Conservation (phyloP, 2,329 filamentous ascomycete species). For the Aureobasidium sp. region DNA sequence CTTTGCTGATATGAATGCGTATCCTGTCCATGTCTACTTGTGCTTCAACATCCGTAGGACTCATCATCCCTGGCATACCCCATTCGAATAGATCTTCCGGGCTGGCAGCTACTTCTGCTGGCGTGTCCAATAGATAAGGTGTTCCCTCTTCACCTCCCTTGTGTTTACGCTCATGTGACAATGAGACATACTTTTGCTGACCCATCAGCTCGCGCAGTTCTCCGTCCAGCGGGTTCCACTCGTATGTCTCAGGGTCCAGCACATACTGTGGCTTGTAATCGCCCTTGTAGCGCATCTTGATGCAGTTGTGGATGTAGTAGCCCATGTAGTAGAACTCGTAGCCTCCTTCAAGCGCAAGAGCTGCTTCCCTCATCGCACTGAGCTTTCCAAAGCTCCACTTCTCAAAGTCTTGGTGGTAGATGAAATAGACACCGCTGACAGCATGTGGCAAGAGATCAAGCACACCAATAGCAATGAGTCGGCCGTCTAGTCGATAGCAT, state of each 20-base stretch:
- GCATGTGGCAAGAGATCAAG: constrained; percentile 69
- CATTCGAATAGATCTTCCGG: constrained; percentile 50
- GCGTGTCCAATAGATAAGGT: constrained; percentile 10
- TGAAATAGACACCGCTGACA: constrained; percentile 76
- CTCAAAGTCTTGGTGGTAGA: constrained; percentile 71
- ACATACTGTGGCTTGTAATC: constrained; percentile 70
- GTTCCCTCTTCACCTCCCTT: constrained; percentile 21
- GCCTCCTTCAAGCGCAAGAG: constrained; percentile 59
- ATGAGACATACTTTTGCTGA: constrained; percentile 47
- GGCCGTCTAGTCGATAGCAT: constrained; percentile 71
- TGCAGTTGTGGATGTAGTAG: constrained; percentile 73
- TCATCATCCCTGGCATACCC: constrained; percentile 60
- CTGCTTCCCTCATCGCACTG: constrained; percentile 65
- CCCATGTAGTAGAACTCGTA: constrained; percentile 78
- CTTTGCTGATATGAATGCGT: constrained; percentile 42
- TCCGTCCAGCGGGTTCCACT: constrained; percentile 28
- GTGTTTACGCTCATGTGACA: constrained; percentile 30
- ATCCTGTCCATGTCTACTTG: constrained; percentile 54
- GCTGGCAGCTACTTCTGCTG: constrained; percentile 28
- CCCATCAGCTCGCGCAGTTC: constrained; percentile 39
- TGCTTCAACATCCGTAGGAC: constrained; percentile 44
- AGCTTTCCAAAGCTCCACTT: constrained; percentile 66
- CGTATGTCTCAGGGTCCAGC: constrained; percentile 52
- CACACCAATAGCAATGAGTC: constrained; percentile 67
- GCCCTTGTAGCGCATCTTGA: constrained; percentile 81